Conservation (phyloP, 805 yeast species). For the Brettanomyces naardenensis region DNA sequence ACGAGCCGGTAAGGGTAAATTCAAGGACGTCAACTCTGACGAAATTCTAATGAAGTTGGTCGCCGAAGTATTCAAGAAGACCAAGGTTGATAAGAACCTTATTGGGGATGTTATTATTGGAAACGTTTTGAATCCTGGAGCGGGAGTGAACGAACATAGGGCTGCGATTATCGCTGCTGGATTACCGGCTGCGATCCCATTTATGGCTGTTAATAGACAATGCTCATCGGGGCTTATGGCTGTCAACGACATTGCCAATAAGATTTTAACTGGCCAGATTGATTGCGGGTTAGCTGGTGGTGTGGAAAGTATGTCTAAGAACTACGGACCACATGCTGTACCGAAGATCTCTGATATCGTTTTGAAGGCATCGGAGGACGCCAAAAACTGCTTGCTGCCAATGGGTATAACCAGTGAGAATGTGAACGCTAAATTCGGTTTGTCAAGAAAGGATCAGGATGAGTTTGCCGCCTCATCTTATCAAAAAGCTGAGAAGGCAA, state of each 20-base stretch:
- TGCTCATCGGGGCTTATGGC: constrained; percentile 94
- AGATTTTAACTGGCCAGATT: constrained; percentile 81
- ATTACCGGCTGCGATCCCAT: constrained; percentile 71
- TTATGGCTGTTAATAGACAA: constrained; percentile 83
- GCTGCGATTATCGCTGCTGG: constrained; percentile 92
- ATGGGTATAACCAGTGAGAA: constrained; percentile 97
- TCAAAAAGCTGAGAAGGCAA: constrained; percentile 75
- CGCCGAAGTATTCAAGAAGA: constrained; percentile 46
- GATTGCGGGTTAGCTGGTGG: constrained; percentile 89
- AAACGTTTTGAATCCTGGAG: constrained; percentile 85
- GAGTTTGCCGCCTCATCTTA: constrained; percentile 83
- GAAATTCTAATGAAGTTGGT: constrained; percentile 65
- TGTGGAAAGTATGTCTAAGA: constrained; percentile 88
- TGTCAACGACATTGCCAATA: constrained; percentile 81
- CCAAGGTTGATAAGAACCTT: constrained; percentile 40
- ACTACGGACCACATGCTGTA: constrained; percentile 75
- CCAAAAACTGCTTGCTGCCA: constrained; percentile 79
- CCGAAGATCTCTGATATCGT: constrained; percentile 47
- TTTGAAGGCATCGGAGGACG: constrained; percentile 35
- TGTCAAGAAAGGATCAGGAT: constrained; percentile 72
- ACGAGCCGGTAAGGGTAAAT: constrained; percentile 79
- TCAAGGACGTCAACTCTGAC: constrained; percentile 77
- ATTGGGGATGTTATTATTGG: constrained; percentile 88
- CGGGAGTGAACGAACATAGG: constrained; percentile 92
- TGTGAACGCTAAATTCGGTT: constrained; percentile 58